These are phyloP conservation scores for Meyerozyma elateridarum DNA, from an alignment of 1,139 yeast genomes.

Conservation along the genomic window DNA sequence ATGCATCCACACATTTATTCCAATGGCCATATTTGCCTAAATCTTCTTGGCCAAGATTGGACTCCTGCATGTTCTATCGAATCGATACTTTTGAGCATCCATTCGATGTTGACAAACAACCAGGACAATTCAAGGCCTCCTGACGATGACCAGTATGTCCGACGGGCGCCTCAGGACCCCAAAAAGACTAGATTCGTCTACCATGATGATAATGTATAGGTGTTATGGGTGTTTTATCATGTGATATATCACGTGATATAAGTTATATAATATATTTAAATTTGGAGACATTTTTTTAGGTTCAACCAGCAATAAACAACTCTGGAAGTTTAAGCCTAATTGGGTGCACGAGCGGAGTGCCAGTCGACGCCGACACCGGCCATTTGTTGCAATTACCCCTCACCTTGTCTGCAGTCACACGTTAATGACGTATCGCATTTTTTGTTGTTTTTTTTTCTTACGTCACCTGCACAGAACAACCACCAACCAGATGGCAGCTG, in stretches of 20 bases:
- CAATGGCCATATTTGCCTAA: constrained; percentile 70
- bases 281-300: too few relatives aligned
- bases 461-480: too few relatives aligned
- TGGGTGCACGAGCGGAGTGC: too few relatives aligned
- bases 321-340: too few relatives aligned
- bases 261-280: too few relatives aligned
- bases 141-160: constrained; percentile 47
- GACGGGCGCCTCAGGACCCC: constrained; percentile 56
- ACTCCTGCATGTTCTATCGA: constrained; percentile 62
- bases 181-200: constrained; percentile 43
- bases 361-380: too few relatives aligned
- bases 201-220: constrained; percentile 46
- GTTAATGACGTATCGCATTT: too few relatives aligned
- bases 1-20: constrained; percentile 70
- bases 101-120: constrained; percentile 60
- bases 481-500: too few relatives aligned
- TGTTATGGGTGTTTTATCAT: constrained; percentile 1
- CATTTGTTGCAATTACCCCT: too few relatives aligned
- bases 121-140: constrained; percentile 43
- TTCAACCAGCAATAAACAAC: too few relatives aligned
- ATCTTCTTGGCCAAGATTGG: constrained; percentile 65
- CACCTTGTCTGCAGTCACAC: too few relatives aligned
- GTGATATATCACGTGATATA: neutral
- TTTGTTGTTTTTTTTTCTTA: too few relatives aligned
- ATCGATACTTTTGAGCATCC: constrained; percentile 53